phyloP scores from a whole-genome alignment of 495 filamentous ascomycete species.

The Penicillium canescens region DNA sequence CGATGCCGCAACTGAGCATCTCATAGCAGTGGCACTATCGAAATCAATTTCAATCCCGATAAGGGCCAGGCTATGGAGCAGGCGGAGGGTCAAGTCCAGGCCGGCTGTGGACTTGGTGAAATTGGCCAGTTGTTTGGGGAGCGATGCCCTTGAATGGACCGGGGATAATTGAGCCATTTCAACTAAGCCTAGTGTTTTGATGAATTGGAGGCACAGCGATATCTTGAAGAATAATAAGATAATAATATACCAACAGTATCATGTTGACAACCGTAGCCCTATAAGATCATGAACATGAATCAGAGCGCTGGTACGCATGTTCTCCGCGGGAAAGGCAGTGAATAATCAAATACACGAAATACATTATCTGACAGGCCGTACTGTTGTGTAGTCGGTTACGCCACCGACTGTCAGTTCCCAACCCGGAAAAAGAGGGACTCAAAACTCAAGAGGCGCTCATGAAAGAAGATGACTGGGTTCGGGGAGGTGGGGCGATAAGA shows the following conservation, averaged over 20 bases:
- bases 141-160: background rate
- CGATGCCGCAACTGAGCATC: constrained; percentile 14
- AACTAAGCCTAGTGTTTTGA: background rate
- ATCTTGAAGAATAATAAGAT: background rate
- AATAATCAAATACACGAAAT: too few relatives aligned
- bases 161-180: constrained; percentile 11
- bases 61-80: constrained; percentile 11
- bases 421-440: too few relatives aligned
- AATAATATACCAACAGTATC: background rate
- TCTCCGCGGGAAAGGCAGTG: too few relatives aligned
- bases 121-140: constrained; percentile 15
- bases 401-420: too few relatives aligned
- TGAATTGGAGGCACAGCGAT: background rate
- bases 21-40: constrained; percentile 2
- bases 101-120: constrained; percentile 18
- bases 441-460: too few relatives aligned
- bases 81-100: constrained; percentile 16
- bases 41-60: constrained; percentile 5
- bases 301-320: too few relatives aligned
- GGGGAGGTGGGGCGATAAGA: too few relatives aligned
- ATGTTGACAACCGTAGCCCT: too few relatives aligned
- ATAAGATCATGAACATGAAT: too few relatives aligned
- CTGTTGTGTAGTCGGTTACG: too few relatives aligned
- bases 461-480: too few relatives aligned
- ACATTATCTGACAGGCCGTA: too few relatives aligned